These are phyloP conservation scores for Cryptosporidium felis DNA, from an alignment of 169 alveolate genomes.

Conservation along the genomic window DNA sequence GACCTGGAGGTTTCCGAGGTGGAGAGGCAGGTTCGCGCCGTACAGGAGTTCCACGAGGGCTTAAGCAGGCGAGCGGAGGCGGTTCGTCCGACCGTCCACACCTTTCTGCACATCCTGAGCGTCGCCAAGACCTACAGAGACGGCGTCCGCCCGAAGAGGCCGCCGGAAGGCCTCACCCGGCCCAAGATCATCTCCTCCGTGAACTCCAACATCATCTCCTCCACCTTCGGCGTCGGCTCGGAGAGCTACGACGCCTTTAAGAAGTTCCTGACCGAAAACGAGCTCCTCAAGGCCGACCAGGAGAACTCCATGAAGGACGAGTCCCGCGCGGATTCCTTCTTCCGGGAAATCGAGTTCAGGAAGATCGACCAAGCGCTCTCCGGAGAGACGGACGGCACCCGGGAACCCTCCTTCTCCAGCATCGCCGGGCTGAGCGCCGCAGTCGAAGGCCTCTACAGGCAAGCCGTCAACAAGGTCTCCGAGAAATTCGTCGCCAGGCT, in stretches of 20 bases:
- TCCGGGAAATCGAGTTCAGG: constrained; percentile 12
- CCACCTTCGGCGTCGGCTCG: neutral
- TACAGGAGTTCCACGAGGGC: neutral
- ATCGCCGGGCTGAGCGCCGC: neutral
- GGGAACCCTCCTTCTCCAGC: neutral
- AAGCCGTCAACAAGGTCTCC: constrained; percentile 1
- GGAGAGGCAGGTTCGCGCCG: neutral
- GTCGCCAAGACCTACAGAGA: constrained; percentile 19
- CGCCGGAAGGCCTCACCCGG: neutral
- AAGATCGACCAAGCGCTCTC: neutral
- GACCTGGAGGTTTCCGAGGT: constrained; percentile 6
- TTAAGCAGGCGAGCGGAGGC: neutral
- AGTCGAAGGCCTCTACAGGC: neutral
- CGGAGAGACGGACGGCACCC: constrained; percentile 1
- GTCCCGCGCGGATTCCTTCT: neutral
- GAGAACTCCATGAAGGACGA: neutral
- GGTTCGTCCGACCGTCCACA: constrained; percentile 20
- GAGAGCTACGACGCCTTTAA: neutral
- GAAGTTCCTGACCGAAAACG: neutral
- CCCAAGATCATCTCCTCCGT: constrained; percentile 34
- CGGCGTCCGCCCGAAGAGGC: neutral
- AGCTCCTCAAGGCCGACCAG: neutral
- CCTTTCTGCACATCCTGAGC: constrained; percentile 25
- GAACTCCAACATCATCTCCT: constrained; percentile 22
- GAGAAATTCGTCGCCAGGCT: neutral